Evolutionary conservation across 2,329 filamentous ascomycete species (phyloP), one percentile per base, ranked within the genome.

Genomic region (Sarocladiaceae sp.): DNA sequence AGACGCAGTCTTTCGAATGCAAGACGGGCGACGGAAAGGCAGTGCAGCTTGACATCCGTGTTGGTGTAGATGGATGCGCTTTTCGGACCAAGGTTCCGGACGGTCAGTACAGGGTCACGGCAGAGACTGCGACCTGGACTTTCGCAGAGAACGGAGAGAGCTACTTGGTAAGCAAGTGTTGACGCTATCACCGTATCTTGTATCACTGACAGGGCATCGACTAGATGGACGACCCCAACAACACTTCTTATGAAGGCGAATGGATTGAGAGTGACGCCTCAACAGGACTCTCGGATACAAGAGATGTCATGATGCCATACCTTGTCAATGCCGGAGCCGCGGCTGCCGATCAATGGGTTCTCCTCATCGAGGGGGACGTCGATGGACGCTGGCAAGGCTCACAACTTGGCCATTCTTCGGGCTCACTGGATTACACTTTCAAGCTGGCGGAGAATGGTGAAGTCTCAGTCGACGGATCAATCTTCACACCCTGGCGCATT

Each of bases 41-140:
- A n/a, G 20, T 15, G 6, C 34, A 39, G 34, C 5, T 39, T 26
- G 34, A 39, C 26, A 15, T 39, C 6, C 13, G 12, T 13, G 20
- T 39, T 19, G 34, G 34, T 6, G 11, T 13, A 7, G 34, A 39
- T 26, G 34, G 34, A 4, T 39, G 34, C n/a, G 34, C 12, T 4
- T 39, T 39, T 21, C 34, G 34, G 20, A 39, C 34, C 19, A 39
- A 39, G 34, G 34, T 39, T n/a, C 34, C 34, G n/a, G 34, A 39
- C 18, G 34, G 34, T 15, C 34, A 24, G n/a, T 39, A 39, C 34
- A 26, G 16, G 6, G 34, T 39, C 7, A 39, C 34, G 4, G 34
- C 34, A 9, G 34, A 39, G 21, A 16, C 34, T 15, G 9, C 19
- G 6, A 39, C 19, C 4, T 39, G 34, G 34, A 39, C 34, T 6